phyloP scores from a whole-genome alignment of 805 yeast species.

The Ogataea kodamae region DNA sequence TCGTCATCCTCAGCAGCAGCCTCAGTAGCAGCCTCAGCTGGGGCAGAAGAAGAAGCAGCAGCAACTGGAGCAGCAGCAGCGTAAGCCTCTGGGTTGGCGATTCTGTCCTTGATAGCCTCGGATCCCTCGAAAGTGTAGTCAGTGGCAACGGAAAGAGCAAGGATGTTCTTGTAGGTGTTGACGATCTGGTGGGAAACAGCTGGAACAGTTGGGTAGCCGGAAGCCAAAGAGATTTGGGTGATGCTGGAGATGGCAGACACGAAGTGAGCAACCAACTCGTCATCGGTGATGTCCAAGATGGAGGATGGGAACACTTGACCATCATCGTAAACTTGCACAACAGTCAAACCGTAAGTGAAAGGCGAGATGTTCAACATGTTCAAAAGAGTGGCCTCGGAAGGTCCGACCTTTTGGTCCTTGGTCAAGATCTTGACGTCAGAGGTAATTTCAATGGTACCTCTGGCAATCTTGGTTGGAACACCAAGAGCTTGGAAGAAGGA shows the following conservation, averaged over 20 bases:
- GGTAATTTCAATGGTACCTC: conserved; percentile 99
- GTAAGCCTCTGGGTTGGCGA: conserved; percentile 99
- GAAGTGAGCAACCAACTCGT: conserved; percentile 89
- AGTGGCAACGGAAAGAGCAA: conserved; percentile 97
- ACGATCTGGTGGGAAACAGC: conserved; percentile 98
- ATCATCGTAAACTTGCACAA: conserved; percentile 96
- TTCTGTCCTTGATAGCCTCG: conserved; percentile 98
- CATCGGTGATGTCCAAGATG: conserved; percentile 98
- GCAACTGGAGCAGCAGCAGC: conserved; percentile 99
- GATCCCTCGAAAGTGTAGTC: conserved; percentile 99
- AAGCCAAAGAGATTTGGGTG: conserved; percentile 95
- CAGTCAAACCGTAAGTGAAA: conserved; percentile 96
- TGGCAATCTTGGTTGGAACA: conserved; percentile 99
- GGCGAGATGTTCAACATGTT: conserved; percentile 99
- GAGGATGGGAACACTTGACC: conserved; percentile 97
- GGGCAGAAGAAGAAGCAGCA: conserved; percentile 64
- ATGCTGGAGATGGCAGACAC: conserved; percentile 88
- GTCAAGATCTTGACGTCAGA: conserved; percentile 93
- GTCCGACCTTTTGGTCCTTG: conserved; percentile 88
- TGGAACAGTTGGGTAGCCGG: conserved; percentile 99
- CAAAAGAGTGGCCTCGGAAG: conserved; percentile 97
- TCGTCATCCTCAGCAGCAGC: conserved; percentile 72
- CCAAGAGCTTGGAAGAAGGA: conserved; percentile 99
- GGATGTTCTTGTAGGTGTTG: conserved; percentile 98
- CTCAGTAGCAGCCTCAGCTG: conserved; percentile 63